Evolutionary conservation across 2,329 filamentous ascomycete species (phyloP), one percentile per base, ranked within the genome.

Genomic region (Botrytis medusae): DNA sequence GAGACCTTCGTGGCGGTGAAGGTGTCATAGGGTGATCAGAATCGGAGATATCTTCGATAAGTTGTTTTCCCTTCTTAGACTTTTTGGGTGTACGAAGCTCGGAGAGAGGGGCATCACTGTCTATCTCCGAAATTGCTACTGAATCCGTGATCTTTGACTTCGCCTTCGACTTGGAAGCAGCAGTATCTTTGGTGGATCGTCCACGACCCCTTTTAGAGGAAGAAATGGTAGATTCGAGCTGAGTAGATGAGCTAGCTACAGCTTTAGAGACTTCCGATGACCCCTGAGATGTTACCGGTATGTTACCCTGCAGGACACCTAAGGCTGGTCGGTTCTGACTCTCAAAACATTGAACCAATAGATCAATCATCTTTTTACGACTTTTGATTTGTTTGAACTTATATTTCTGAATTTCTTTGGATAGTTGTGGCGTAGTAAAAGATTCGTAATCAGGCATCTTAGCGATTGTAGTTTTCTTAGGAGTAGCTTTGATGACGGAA

Each of bases 351-450:
- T 90, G 87, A 69, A 92, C 84, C 20, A 95, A 83, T 18, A 94
- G 81, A 1, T 88, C 84, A 74, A 95, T 90, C 90, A 93, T 93
- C 14, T 89, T 88, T 67, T 87, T 85, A 29, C 92, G 86, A 72
- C 85, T 88, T 79, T 90, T 93, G 44, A 94, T 84, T 1, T 90
- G 84, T 79, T 94, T 95, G 82, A 95, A 94, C 0, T 91, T 91
- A 78, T 90, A 94, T 0, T 85, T 84, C 8, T 86, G 83, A 62
- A 95, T 83, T 78, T 91, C 86, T 72, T 86, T 88, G 4, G 88
- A 83, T 25, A 95, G 83, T 73, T 92, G 88, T 14, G 85, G 82
- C 74, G 91, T 90, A 4, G 90, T 90, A 74, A 88, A 90, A 0
- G 87, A 82, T 59, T 87, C 85, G 74, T 87, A 94, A 18, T 88